Conservation (phyloP, 2,329 filamentous ascomycete genomes). For the Arthrinium puccinioides region DNA sequence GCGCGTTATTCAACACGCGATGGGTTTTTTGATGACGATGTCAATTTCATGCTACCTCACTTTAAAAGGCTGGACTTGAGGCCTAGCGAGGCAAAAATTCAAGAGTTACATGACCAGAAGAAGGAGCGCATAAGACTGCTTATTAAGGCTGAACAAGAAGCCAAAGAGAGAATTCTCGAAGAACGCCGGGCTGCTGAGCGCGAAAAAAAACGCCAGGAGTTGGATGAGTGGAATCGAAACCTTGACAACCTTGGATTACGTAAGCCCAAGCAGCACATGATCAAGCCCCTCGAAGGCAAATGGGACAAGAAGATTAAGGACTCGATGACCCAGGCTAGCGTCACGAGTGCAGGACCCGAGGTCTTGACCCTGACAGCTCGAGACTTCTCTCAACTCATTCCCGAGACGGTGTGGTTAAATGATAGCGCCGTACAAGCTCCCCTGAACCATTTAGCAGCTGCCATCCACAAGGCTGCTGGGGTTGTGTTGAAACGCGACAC, state of each 20-base stretch:
- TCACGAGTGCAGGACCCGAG: constrained; percentile 23
- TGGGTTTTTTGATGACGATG: background rate
- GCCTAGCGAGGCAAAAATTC: background rate
- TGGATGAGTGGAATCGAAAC: background rate
- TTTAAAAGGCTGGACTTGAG: background rate
- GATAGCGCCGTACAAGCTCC: constrained; percentile 68
- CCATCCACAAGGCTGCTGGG: constrained; percentile 49
- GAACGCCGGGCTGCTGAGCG: background rate
- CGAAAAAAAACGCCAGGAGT: background rate
- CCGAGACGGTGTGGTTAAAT: constrained; percentile 59
- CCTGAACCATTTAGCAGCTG: constrained; percentile 52
- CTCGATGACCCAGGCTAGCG: background rate
- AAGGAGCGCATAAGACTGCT: background rate
- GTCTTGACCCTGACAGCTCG: constrained; percentile 43
- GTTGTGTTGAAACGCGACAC: constrained; percentile 37
- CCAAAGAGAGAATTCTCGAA: too few relatives aligned
- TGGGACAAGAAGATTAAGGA: constrained; percentile 1
- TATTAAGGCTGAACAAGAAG: too few relatives aligned
- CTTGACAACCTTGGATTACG: background rate
- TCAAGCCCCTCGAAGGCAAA: background rate
- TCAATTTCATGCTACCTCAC: background rate
- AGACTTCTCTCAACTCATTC: constrained; percentile 58
- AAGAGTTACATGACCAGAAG: background rate
- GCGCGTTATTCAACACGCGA: too few relatives aligned
- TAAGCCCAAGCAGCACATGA: constrained; percentile 1